These are phyloP conservation scores for Polytolypa hystricis DNA, from an alignment of 2,329 filamentous ascomycete genomes.

Conservation along the genomic window DNA sequence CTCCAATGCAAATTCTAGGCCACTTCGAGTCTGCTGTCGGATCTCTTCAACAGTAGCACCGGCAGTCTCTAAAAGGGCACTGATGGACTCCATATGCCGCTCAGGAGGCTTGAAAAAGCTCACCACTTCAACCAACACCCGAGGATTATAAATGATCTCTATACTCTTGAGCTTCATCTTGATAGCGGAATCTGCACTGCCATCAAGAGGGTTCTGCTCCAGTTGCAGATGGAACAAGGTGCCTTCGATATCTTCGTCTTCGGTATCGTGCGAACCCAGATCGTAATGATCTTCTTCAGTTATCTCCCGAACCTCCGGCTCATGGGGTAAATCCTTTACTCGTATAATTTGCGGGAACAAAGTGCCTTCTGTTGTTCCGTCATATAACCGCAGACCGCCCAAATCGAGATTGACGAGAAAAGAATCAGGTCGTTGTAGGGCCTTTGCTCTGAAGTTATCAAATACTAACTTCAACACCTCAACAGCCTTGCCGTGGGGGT, in stretches of 20 bases:
- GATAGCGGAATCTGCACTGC: conserved; percentile 79
- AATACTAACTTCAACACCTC: conserved; percentile 89
- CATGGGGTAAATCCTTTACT: conserved; percentile 71
- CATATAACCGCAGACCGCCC: conserved; percentile 85
- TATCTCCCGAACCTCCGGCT: conserved; percentile 37
- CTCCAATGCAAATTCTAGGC: conserved; percentile 88
- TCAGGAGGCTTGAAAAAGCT: conserved; percentile 96
- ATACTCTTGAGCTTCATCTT: conserved; percentile 88
- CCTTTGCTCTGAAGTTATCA: conserved; percentile 84
- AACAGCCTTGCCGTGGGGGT: conserved; percentile 62
- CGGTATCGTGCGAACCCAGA: conserved; percentile 28
- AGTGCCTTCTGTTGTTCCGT: conserved; percentile 85
- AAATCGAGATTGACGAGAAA: conserved; percentile 80
- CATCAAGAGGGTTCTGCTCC: conserved; percentile 90
- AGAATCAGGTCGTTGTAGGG: conserved; percentile 81
- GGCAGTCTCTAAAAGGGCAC: conserved; percentile 86
- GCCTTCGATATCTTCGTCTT: conserved; percentile 45
- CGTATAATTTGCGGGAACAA: conserved; percentile 90
- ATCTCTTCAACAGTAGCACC: conserved; percentile 92
- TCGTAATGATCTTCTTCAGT: conserved; percentile 34
- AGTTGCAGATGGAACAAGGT: conserved; percentile 88
- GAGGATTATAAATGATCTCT: conserved; percentile 95
- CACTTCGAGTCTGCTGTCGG: conserved; percentile 87
- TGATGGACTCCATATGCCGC: conserved; percentile 96
- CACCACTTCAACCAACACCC: conserved; percentile 77